phyloP scores from a whole-genome alignment of 768 basidiomycete species.

The Termitomyces sp. region DNA sequence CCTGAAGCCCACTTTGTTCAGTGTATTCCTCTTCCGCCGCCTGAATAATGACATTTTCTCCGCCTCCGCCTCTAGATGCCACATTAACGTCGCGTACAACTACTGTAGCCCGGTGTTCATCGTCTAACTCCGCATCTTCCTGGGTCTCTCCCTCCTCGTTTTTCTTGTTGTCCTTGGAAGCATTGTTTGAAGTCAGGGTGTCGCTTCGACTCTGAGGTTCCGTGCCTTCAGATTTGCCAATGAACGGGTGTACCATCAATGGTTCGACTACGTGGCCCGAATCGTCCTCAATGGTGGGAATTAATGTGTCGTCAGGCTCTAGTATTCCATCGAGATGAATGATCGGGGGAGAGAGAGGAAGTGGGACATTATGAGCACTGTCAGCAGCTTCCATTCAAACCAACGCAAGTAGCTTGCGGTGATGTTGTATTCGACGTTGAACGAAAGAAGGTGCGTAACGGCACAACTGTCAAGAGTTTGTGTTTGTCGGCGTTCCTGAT shows the following conservation, averaged over 20 bases:
- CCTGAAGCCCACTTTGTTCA: neutral
- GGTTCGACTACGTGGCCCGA: neutral
- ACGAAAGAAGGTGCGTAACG: constrained; percentile 3
- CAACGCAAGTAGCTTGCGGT: constrained; percentile 6
- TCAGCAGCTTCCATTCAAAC: constrained; percentile 16
- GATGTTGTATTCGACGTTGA: constrained; percentile 10
- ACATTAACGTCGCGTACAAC: neutral
- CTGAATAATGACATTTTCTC: neutral
- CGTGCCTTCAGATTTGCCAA: neutral
- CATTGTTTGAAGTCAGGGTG: neutral
- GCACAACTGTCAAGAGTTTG: neutral
- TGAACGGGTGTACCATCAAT: neutral
- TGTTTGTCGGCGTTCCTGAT: neutral
- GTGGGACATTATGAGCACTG: constrained; percentile 17
- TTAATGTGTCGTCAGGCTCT: constrained; percentile 3
- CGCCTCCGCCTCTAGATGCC: neutral
- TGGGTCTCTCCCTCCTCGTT: neutral
- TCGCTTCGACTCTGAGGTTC: neutral
- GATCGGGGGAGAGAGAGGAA: constrained; percentile 18
- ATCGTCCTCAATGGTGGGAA: constrained; percentile 4
- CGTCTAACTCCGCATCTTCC: neutral
- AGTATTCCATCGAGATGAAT: constrained; percentile 1
- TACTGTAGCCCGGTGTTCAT: neutral
- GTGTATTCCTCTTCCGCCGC: neutral
- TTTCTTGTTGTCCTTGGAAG: neutral